phyloP scores from a whole-genome alignment of 2,329 filamentous ascomycete genomes.

The Fusarium bulbicola region DNA sequence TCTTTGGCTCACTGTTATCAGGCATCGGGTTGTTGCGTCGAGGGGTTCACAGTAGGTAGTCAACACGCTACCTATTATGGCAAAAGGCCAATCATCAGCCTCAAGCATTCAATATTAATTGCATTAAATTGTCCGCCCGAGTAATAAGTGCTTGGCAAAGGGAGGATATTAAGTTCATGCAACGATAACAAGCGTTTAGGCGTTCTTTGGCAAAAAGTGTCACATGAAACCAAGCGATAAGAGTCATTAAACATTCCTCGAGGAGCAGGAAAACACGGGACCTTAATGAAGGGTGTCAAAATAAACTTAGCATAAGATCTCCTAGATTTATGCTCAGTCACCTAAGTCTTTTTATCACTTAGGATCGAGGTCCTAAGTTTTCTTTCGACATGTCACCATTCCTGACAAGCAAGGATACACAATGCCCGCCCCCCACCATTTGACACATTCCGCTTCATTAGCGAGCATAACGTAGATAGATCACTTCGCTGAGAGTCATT shows the following conservation, averaged over 20 bases:
- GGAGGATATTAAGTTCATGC: constrained; percentile 4
- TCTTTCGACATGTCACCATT: constrained; percentile 8
- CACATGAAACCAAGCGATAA: background rate
- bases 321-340: no score
- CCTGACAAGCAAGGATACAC: constrained; percentile 2
- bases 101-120: background rate
- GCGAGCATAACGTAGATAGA: background rate
- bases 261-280: no score
- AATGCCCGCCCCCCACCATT: background rate
- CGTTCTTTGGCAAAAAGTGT: background rate
- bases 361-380: no score
- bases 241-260: background rate
- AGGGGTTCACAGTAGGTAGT: constrained; percentile 16
- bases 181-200: background rate
- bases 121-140: background rate
- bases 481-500: background rate
- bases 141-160: background rate
- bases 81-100: constrained; percentile 4
- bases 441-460: background rate
- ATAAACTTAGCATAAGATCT: no score
- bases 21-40: constrained; percentile 13
- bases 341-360: no score
- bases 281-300: no score
- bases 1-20: background rate
- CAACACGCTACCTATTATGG: constrained; percentile 29